Conservation (phyloP, 352 stramenopile species). For the Pythium utonaiense region DNA sequence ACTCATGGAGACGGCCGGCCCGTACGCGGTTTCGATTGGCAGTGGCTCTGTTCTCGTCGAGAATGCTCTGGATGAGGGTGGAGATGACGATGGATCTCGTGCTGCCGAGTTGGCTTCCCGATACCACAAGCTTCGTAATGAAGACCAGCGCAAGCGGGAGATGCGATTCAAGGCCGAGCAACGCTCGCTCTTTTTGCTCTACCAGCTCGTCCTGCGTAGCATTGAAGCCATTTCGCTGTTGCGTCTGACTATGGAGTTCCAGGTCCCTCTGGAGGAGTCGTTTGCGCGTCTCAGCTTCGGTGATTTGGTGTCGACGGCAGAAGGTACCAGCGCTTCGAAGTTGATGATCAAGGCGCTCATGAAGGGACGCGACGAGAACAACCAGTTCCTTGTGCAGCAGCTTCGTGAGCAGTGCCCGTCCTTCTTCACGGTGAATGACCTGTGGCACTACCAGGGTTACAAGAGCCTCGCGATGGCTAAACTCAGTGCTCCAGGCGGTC, state of each 20-base stretch:
- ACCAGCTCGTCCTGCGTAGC: conserved; percentile 70
- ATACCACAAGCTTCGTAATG: conserved; percentile 67
- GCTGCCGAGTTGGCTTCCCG: conserved; percentile 60
- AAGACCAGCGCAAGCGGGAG: conserved; percentile 73
- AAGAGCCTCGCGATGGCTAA: conserved; percentile 79
- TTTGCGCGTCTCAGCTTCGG: conserved; percentile 68
- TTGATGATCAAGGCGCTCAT: conserved; percentile 77
- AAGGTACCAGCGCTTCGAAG: conserved; percentile 60
- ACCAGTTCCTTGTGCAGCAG: conserved; percentile 78
- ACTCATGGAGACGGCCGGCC: conserved; percentile 72
- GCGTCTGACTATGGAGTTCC: conserved; percentile 59
- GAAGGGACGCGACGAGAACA: conserved; percentile 76
- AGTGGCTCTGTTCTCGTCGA: conserved; percentile 54
- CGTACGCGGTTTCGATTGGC: conserved; percentile 74
- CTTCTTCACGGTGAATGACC: conserved; percentile 77
- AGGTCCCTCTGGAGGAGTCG: conserved; percentile 62
- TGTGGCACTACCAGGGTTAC: conserved; percentile 85
- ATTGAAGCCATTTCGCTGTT: conserved; percentile 80
- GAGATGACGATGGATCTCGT: conserved; percentile 44
- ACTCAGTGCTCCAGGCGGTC: conserved; percentile 60
- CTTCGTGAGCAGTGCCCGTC: conserved; percentile 81
- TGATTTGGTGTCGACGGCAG: conserved; percentile 66
- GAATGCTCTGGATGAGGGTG: conserved; percentile 44
- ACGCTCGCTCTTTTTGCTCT: conserved; percentile 75
- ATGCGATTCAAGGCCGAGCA: conserved; percentile 80